These are phyloP conservation scores for Fusarium compactum DNA, from an alignment of 2,329 filamentous ascomycete genomes.

Conservation along the genomic window DNA sequence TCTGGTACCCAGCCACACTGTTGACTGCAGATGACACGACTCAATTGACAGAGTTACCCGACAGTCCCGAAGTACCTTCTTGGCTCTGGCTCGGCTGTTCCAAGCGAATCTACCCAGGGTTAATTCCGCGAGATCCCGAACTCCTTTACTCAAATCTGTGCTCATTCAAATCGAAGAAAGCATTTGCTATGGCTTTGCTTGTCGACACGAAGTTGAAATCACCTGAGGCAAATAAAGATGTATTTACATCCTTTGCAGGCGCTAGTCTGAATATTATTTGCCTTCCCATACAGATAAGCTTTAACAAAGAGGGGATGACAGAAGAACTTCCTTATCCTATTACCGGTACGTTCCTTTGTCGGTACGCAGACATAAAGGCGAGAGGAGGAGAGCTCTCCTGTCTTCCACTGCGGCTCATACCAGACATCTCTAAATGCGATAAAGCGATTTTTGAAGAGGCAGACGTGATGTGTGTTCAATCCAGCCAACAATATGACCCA, in stretches of 20 bases:
- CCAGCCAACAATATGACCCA: no score
- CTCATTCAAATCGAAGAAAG: accelerated
- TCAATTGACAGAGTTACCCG: accelerated
- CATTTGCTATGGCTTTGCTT: background rate
- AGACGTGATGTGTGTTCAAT: no score
- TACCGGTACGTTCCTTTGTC: no score
- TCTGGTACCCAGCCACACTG: background rate
- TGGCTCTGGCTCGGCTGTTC: background rate
- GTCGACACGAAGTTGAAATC: accelerated
- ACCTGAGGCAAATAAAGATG: accelerated
- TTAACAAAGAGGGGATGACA: background rate
- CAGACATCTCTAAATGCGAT: no score
- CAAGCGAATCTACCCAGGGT: accelerated
- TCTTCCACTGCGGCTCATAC: no score
- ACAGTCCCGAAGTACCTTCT: background rate
- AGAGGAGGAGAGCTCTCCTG: no score
- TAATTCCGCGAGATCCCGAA: background rate
- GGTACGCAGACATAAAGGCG: no score
- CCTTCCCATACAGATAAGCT: background rate
- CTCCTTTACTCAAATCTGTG: background rate
- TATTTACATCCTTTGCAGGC: background rate
- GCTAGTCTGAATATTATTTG: background rate
- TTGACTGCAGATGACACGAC: no score
- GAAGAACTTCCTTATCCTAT: no score
- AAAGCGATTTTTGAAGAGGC: no score